Base-by-base conservation (phyloP, 371 early-diverging fungal genomes). In the Blastocladiella emersonii region DNA sequence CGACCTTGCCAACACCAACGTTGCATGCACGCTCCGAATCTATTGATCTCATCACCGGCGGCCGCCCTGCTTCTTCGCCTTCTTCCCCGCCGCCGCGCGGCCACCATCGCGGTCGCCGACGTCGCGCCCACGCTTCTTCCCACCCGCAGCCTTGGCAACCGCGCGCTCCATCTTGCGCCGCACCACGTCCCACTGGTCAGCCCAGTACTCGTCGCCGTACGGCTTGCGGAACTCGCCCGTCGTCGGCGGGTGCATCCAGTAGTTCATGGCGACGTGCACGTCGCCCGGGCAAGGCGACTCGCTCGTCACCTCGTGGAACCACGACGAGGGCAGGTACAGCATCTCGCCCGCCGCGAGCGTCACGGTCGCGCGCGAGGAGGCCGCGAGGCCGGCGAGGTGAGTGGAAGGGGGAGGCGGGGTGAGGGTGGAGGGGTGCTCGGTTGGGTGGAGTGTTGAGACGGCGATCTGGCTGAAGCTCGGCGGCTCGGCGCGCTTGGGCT, bases 251-350 rank as follows among this genome's bases (percentile, higher is more conserved):
- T 70, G 73, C 37, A 70, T 60, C 78, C 78, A 78, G 61, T 73
- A 75, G 63, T 76, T 76, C n/a, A 78, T 48, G 7, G 77, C 77
- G 39, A 75, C 64, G 66, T 78, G 78, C 7, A 63, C 17, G 19
- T 36, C 34, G 32, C 12, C 60, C 13, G 13, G 57, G 43, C 25
- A 39, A 43, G 17, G 37, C 43, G 53, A 45, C 15, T 37, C 55
- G 15, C 64, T 57, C 34, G 51, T 53, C 23, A 79, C 78, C 44
- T 79, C 77, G 61, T 79, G 80, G 65, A 79, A 76, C 80, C 80
- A 79, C 25, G 71, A 72, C 12, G 73, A 70, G 34, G 78, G 78
- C 15, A 79, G 65, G 62, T 75, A 78, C 2, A 79, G 68, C 66
- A 70, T 67, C 44, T 79, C 72, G 15, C 74, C 71, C 8, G 56